Evolutionary conservation across 1,284 basidiomycete species (phyloP), one percentile per base, ranked within the genome.

Genomic region (Cutaneotrichosporon dermatis): DNA sequence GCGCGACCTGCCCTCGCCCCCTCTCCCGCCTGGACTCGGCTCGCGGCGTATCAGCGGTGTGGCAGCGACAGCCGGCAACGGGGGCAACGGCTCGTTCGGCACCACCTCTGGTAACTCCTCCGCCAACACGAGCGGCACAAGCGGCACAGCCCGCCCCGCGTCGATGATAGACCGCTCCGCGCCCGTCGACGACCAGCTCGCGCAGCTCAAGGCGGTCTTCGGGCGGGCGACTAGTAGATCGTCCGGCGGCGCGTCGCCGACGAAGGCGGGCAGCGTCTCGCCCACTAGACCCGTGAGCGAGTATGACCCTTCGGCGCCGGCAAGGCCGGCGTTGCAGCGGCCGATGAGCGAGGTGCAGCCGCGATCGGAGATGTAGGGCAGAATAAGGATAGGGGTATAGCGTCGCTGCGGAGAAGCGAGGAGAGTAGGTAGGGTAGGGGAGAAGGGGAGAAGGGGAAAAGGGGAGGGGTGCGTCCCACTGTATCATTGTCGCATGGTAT

Each of bases 141-240:
- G 52, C 9, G 34, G 15, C 9, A 13, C 13, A 16, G 15, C 53
- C 43, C 64, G 53, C 41, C 60, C 57, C 15, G 15, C 40, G n/a
- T 43, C 42, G 36, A 54, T 57, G 45, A 51, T 56, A n/a, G 46
- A 52, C 51, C 50, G 51, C 44, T 10, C 51, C 2, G 42, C 45
- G 44, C 71, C 72, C 4, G 61, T 70, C 5, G 73, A 76, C 51
- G 72, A 71, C 52, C 72, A 73, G 59, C 57, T 74, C n/a, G 71
- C 72, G 37, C 66, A 70, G 35, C 69, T 69, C 57, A 76, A 74
- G 59, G 69, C 69, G n/a, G 54, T 76, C 11, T 76, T 76, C 35
- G 54, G 54, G 9, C 54, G 54, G 7, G 54, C 54, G 16, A 40
- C 54, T 37, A 48, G 43, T 11, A 45, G 54, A 33, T 13, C n/a